Percentiles rank a stretch among this genome's conserved stretches.
Conservation (phyloP, 495 filamentous ascomycete species). For the Neurospora tetrasperma region DNA sequence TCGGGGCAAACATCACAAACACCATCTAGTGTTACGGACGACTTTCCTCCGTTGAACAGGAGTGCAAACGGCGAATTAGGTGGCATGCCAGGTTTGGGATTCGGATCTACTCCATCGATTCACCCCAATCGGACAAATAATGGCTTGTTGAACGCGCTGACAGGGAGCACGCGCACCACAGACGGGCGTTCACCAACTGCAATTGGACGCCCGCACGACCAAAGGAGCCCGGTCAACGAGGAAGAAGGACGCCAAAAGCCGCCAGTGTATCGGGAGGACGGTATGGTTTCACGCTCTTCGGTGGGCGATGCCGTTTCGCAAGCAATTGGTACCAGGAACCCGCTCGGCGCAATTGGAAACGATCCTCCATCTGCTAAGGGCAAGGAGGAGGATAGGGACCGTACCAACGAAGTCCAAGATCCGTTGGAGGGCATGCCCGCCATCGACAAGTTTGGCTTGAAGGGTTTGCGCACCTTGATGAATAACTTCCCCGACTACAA, state of each 20-base stretch:
- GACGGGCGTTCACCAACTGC: constrained; percentile 34
- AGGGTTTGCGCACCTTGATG: constrained; percentile 69
- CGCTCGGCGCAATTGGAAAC: constrained; percentile 37
- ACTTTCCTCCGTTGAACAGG: constrained; percentile 74
- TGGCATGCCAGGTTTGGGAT: constrained; percentile 55
- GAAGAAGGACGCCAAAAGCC: constrained; percentile 35
- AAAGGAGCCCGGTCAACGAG: constrained; percentile 25
- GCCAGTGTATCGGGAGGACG: constrained; percentile 32
- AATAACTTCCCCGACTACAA: constrained; percentile 69
- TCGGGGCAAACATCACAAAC: constrained; percentile 52
- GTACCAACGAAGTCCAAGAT: constrained; percentile 32
- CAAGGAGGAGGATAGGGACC: constrained; percentile 31
- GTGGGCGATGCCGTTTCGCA: constrained; percentile 23
- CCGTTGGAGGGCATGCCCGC: constrained; percentile 68
- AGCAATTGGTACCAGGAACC: constrained; percentile 22
- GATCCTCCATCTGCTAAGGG: constrained; percentile 29
- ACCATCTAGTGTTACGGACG: constrained; percentile 62
- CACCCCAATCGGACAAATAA: constrained; percentile 34
- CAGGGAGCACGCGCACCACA: constrained; percentile 35
- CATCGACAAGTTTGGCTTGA: constrained; percentile 69
- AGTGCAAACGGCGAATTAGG: constrained; percentile 59
- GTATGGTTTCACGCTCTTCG: constrained; percentile 23
- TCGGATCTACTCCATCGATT: constrained; percentile 36
- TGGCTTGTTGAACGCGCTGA: constrained; percentile 48
- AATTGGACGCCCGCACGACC: constrained; percentile 29